These are phyloP conservation scores for Solanum hybrid DNA, from an alignment of 305 asterid species.

Conservation along the genomic window DNA sequence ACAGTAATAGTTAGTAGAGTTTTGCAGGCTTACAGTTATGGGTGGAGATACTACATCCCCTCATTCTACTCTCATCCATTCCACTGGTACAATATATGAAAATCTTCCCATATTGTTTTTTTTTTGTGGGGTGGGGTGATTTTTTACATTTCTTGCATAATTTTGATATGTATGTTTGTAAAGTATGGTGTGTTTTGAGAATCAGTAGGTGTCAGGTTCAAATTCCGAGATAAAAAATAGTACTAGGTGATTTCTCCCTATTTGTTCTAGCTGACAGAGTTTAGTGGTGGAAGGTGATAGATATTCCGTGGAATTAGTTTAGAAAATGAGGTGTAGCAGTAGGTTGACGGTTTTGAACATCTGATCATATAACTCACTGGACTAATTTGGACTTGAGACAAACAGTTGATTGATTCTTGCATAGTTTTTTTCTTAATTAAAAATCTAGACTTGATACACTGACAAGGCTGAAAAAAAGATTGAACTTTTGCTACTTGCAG, in stretches of 20 bases:
- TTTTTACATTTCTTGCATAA: neutral
- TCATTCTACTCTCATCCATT: neutral
- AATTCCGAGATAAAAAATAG: neutral
- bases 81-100: slow-evolving; percentile 22
- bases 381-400: neutral
- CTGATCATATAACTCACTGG: neutral
- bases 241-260: neutral
- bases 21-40: slow-evolving; percentile 15
- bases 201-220: neutral
- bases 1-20: neutral
- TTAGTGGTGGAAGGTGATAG: neutral
- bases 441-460: neutral
- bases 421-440: neutral
- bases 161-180: neutral
- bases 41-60: slow-evolving; percentile 33
- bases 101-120: neutral
- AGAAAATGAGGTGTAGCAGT: neutral
- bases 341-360: neutral
- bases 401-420: neutral
- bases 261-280: neutral
- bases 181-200: neutral
- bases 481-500: neutral
- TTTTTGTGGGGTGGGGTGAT: neutral
- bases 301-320: neutral
- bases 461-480: neutral